Percentiles rank a stretch among this genome's conserved stretches.
Evolutionary conservation across 2,329 filamentous ascomycete species (phyloP).

Genomic region (Fusarium citri): DNA sequence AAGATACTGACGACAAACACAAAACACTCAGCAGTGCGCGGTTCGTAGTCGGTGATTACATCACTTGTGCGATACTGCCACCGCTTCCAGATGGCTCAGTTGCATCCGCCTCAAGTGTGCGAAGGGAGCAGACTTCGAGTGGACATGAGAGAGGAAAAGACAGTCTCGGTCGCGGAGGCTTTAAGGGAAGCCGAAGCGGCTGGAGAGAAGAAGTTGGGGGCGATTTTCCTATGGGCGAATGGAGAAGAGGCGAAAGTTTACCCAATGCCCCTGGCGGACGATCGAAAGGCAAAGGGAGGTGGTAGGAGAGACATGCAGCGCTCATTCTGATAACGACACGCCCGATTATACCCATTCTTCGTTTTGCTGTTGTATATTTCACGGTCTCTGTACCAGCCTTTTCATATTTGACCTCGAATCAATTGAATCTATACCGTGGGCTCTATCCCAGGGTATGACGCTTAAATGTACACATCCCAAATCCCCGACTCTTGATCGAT

Average conservation of each 20-base stretch:
- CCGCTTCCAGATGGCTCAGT: slow-evolving; percentile 80
- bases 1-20: slow-evolving; percentile 67
- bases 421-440: slow-evolving; percentile 37
- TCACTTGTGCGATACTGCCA: slow-evolving; percentile 84
- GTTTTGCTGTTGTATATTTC: slow-evolving; percentile 14
- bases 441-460: slow-evolving; percentile 47
- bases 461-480: slow-evolving; percentile 58
- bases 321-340: slow-evolving; percentile 24
- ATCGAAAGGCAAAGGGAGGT: slow-evolving; percentile 46
- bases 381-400: slow-evolving; percentile 6
- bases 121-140: slow-evolving; percentile 41
- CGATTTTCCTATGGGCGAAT: slow-evolving; percentile 66
- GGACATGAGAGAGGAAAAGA: slow-evolving; percentile 45
- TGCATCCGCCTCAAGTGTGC: slow-evolving; percentile 65
- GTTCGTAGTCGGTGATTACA: slow-evolving; percentile 90
- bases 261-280: slow-evolving; percentile 62
- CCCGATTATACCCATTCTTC: slow-evolving; percentile 47
- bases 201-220: slow-evolving; percentile 55
- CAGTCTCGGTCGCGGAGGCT: slow-evolving; percentile 50
- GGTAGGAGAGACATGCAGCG: slow-evolving; percentile 37
- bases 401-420: slow-evolving; percentile 29
- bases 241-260: slow-evolving; percentile 73
- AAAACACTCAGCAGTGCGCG: slow-evolving; percentile 81
- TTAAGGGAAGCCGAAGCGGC: slow-evolving; percentile 53
- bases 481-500: slow-evolving; percentile 23